These are phyloP conservation scores for Naganishia albida DNA, from an alignment of 1,284 basidiomycete genomes.

Conservation along the genomic window DNA sequence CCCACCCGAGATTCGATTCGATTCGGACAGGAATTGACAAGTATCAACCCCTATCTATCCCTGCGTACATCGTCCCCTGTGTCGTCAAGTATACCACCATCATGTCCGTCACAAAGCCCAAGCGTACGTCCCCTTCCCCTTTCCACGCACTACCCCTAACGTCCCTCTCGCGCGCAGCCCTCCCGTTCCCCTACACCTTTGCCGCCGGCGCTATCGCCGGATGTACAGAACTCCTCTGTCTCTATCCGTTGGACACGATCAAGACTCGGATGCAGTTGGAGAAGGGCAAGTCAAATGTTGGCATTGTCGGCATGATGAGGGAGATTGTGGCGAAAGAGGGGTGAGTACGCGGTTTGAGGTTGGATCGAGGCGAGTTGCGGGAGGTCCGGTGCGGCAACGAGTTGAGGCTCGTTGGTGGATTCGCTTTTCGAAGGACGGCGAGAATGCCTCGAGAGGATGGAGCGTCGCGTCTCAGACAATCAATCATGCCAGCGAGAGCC, in stretches of 20 bases:
- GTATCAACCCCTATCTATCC: no score
- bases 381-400: no score
- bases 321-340: slow-evolving; percentile 70
- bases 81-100: not conserved
- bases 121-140: slow-evolving; percentile 12
- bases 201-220: slow-evolving; percentile 86
- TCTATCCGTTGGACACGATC: slow-evolving; percentile 78
- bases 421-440: no score
- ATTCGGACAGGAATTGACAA: no score
- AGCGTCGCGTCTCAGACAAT: no score
- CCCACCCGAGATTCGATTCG: no score
- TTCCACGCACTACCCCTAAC: not conserved
- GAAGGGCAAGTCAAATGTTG: slow-evolving; percentile 70
- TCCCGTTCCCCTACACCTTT: slow-evolving; percentile 85
- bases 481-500: no score
- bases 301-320: slow-evolving; percentile 75
- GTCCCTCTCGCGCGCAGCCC: slow-evolving; percentile 60
- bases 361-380: no score
- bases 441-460: no score
- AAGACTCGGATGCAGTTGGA: slow-evolving; percentile 98
- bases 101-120: slow-evolving; percentile 13
- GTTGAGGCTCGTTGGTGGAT: no score
- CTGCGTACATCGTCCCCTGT: not conserved
- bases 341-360: slow-evolving; percentile 40
- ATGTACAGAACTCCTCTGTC: slow-evolving; percentile 79